phyloP scores from a whole-genome alignment of 805 yeast species.

The Kuraishia piskuri region DNA sequence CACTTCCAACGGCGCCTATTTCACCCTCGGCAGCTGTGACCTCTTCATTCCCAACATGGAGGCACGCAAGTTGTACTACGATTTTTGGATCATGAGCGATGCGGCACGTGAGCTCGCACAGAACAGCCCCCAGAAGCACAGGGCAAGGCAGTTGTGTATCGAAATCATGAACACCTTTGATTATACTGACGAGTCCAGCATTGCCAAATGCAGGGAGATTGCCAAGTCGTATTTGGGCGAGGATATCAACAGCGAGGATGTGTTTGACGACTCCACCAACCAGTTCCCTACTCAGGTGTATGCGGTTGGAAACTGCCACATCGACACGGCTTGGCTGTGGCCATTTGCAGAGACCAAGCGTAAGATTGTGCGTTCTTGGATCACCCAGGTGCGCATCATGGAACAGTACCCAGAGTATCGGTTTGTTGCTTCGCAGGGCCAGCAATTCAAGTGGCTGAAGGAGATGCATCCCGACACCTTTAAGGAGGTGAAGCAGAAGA shows the following conservation, averaged over 20 bases:
- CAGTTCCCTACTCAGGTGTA: constrained; percentile 48
- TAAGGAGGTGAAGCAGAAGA: constrained; percentile 53
- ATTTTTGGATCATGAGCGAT: constrained; percentile 84
- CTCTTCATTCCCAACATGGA: constrained; percentile 72
- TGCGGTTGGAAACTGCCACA: constrained; percentile 92
- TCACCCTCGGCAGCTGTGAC: constrained; percentile 62
- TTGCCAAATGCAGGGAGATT: constrained; percentile 55
- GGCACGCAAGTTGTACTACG: constrained; percentile 70
- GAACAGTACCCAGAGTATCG: constrained; percentile 88
- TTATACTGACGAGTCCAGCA: constrained; percentile 48
- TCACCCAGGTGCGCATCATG: constrained; percentile 78
- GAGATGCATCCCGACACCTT: constrained; percentile 81
- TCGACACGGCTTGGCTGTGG: constrained; percentile 99
- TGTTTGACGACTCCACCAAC: constrained; percentile 36
- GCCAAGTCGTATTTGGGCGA: constrained; percentile 60
- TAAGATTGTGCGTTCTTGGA: constrained; percentile 91
- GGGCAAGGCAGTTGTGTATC: constrained; percentile 74
- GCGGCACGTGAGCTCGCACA: constrained; percentile 82
- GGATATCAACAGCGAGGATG: constrained; percentile 55
- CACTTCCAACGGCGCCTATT: constrained; percentile 55
- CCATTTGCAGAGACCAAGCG: constrained; percentile 97
- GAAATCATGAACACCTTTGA: constrained; percentile 81
- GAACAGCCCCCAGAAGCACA: constrained; percentile 72
- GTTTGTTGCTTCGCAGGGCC: constrained; percentile 94
- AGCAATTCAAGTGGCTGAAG: constrained; percentile 88